phyloP scores from a whole-genome alignment of 2,329 filamentous ascomycete genomes.

The Graphiopsis chlorocephala region DNA sequence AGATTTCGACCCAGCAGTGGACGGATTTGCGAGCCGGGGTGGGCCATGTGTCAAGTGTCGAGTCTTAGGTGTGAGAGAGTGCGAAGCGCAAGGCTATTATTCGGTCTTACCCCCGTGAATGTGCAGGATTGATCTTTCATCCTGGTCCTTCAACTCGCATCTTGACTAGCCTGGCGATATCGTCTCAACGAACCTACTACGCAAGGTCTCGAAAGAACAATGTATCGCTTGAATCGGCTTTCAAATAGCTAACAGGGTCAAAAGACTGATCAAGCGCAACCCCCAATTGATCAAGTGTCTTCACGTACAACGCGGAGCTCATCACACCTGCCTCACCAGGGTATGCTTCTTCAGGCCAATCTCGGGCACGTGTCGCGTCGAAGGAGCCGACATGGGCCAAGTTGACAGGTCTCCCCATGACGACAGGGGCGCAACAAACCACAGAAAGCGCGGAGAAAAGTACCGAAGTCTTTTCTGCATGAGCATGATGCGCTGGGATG shows the following conservation, averaged over 20 bases:
- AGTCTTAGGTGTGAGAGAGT: background rate
- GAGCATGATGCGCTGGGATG: background rate
- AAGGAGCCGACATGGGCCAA: background rate
- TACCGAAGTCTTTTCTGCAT: background rate
- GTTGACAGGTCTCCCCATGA: background rate
- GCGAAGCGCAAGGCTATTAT: conserved; percentile 1
- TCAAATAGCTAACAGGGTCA: background rate
- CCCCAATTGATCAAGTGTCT: background rate
- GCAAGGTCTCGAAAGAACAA: background rate
- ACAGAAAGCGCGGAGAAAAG: background rate
- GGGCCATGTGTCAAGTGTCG: conserved; percentile 1
- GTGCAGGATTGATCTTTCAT: background rate
- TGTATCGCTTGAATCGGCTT: background rate
- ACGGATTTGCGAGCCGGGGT: background rate
- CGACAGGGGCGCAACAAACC: background rate
- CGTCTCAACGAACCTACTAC: background rate
- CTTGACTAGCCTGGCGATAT: background rate
- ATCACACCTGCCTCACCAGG: background rate
- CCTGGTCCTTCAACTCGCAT: background rate
- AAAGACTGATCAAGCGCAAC: background rate
- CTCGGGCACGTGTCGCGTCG: background rate
- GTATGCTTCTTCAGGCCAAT: background rate
- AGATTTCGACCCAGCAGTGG: background rate
- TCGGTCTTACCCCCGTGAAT: background rate
- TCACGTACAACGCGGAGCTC: background rate